These are phyloP conservation scores for Withania somnifera DNA, from an alignment of 305 asterid species.

Conservation along the genomic window DNA sequence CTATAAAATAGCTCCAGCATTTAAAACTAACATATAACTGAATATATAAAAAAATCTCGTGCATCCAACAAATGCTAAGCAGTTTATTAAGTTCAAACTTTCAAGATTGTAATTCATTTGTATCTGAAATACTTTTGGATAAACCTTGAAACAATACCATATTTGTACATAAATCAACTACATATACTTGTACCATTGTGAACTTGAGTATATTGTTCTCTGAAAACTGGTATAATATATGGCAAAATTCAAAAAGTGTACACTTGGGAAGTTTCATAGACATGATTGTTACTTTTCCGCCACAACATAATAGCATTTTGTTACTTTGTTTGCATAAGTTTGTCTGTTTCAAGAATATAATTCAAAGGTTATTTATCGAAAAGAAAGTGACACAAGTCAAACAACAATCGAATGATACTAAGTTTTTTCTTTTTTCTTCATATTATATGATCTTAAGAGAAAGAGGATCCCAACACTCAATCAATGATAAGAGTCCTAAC, in stretches of 20 bases:
- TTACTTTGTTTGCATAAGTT: not conserved
- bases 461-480: not conserved
- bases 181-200: not conserved
- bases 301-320: not conserved
- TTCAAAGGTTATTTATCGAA: not conserved
- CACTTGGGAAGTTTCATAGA: not conserved
- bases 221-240: not conserved
- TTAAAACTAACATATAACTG: not conserved
- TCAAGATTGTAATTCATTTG: not conserved
- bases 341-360: not conserved
- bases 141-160: not conserved
- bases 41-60: not conserved
- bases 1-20: not conserved
- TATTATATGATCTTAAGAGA: not conserved
- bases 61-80: not conserved
- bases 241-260: not conserved
- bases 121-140: too few species aligned
- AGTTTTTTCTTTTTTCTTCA: not conserved
- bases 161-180: not conserved
- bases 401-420: too few species aligned
- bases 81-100: not conserved
- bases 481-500: not conserved
- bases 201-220: not conserved
- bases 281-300: not conserved
- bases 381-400: not conserved